phyloP scores from a whole-genome alignment of 331 rosid species.

The Dryas integrifolia region DNA sequence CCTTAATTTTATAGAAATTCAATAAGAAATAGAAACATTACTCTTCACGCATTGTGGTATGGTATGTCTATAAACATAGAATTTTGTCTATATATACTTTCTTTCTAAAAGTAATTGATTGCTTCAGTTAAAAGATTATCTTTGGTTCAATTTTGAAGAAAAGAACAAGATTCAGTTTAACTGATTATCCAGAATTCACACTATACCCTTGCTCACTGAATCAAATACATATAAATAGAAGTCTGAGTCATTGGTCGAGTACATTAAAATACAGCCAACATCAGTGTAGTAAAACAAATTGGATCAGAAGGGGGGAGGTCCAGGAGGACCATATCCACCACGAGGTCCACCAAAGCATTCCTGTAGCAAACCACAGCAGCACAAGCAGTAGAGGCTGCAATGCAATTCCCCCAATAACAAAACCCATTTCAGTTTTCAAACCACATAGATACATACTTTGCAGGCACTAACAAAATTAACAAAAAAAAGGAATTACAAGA shows the following conservation, averaged over 20 bases:
- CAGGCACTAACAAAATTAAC: not conserved
- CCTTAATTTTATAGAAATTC: too few species aligned
- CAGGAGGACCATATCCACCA: conserved; percentile 43
- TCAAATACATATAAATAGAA: not conserved
- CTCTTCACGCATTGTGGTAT: too few species aligned
- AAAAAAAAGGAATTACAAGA: not conserved
- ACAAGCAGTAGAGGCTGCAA: conserved; percentile 62
- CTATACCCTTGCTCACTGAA: not conserved
- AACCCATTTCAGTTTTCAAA: conserved; percentile 7
- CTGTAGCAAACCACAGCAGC: conserved; percentile 68
- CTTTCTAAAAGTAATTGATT: not conserved
- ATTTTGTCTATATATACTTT: too few species aligned
- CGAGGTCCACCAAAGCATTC: conserved; percentile 57
- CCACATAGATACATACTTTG: not conserved
- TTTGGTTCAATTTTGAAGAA: not conserved
- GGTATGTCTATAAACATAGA: too few species aligned
- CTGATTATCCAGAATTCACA: not conserved
- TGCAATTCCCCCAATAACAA: not conserved
- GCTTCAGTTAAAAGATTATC: not conserved
- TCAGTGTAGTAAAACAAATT: not conserved
- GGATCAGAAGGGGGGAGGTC: conserved; percentile 24
- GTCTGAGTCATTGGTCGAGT: too few species aligned
- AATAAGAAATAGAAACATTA: too few species aligned
- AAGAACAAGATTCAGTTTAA: conserved; percentile 1
- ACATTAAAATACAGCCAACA: not conserved